Evolutionary conservation across 2,329 filamentous ascomycete species (phyloP).

Genomic region (Talaromyces funiculosus): DNA sequence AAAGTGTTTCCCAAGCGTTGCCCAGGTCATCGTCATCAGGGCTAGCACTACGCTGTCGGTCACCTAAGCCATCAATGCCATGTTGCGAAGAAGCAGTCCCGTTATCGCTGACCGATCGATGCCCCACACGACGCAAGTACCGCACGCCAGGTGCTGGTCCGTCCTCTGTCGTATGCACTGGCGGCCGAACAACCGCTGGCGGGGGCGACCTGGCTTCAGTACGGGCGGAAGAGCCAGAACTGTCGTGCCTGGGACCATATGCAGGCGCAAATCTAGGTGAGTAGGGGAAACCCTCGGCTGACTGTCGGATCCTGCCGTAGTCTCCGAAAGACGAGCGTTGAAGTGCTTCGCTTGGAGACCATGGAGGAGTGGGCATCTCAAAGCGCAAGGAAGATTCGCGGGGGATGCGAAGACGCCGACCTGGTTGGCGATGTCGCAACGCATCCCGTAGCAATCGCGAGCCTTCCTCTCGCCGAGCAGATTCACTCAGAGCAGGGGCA

Average conservation of each 20-base stretch:
- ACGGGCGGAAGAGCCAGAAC: conserved; percentile 21
- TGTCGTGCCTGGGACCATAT: conserved; percentile 24
- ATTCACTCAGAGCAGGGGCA: conserved; percentile 15
- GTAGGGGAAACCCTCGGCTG: conserved; percentile 24
- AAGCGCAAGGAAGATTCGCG: conserved; percentile 31
- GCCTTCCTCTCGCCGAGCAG: conserved; percentile 30
- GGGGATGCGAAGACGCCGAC: conserved; percentile 32
- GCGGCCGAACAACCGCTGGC: conserved; percentile 19
- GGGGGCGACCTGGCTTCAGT: conserved; percentile 15
- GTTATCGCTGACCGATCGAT: conserved; percentile 26
- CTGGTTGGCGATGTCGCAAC: conserved; percentile 28
- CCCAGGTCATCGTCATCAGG: conserved; percentile 50
- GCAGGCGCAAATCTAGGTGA: conserved; percentile 44
- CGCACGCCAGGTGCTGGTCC: conserved; percentile 16
- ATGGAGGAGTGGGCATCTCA: conserved; percentile 26
- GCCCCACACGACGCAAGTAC: conserved; percentile 31
- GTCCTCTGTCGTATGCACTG: conserved; percentile 16
- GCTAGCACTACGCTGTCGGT: conserved; percentile 77
- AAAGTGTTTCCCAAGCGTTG: conserved; percentile 70
- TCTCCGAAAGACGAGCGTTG: conserved; percentile 20
- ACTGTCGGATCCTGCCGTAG: conserved; percentile 16
- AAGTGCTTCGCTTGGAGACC: conserved; percentile 23
- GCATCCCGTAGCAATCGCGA: conserved; percentile 31
- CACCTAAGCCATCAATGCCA: conserved; percentile 67
- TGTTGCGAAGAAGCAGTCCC: conserved; percentile 19